Percentiles rank a stretch among this genome's conserved stretches.
phyloP scores from a whole-genome alignment of 352 stramenopile species.

The Phytopythium boreale region DNA sequence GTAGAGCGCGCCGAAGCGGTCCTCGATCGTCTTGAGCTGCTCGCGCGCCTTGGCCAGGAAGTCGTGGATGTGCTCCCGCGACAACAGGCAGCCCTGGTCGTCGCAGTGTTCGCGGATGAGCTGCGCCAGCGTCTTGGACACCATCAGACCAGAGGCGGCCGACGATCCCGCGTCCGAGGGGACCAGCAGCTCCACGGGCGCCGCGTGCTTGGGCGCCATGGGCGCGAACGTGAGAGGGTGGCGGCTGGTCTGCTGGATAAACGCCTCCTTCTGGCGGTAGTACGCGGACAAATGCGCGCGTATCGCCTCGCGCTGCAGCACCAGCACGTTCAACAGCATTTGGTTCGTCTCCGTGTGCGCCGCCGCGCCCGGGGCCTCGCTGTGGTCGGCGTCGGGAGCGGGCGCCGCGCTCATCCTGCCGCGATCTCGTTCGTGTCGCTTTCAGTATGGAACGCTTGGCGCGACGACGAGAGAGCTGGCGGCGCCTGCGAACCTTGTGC shows the following conservation, averaged over 20 bases:
- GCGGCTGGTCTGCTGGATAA: constrained; percentile 46
- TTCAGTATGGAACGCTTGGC: no score
- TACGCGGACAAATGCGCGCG: constrained; percentile 42
- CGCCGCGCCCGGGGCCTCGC: background rate
- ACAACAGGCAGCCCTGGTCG: constrained; percentile 27
- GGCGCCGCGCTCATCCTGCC: background rate
- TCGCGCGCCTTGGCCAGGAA: constrained; percentile 37
- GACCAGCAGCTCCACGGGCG: constrained; percentile 31
- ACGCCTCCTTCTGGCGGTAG: constrained; percentile 68
- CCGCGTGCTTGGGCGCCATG: constrained; percentile 11
- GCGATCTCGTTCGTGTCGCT: background rate
- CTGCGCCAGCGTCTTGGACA: constrained; percentile 39
- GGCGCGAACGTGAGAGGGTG: constrained; percentile 42
- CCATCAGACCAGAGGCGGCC: constrained; percentile 22
- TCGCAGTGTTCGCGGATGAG: constrained; percentile 44
- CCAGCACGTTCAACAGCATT: constrained; percentile 51
- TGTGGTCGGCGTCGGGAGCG: background rate
- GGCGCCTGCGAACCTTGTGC: background rate
- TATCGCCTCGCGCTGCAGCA: constrained; percentile 55
- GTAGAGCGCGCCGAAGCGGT: constrained; percentile 55
- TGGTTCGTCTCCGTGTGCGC: constrained; percentile 12
- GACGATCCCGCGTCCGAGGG: constrained; percentile 15
- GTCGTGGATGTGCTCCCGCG: constrained; percentile 27
- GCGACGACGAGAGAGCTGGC: no score
- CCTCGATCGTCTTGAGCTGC: constrained; percentile 40